A percentile compares a stretch with the other conserved stretches of the same genome.
Conservation (phyloP, 1,139 yeast genomes). For the Geotrichum reessii region DNA sequence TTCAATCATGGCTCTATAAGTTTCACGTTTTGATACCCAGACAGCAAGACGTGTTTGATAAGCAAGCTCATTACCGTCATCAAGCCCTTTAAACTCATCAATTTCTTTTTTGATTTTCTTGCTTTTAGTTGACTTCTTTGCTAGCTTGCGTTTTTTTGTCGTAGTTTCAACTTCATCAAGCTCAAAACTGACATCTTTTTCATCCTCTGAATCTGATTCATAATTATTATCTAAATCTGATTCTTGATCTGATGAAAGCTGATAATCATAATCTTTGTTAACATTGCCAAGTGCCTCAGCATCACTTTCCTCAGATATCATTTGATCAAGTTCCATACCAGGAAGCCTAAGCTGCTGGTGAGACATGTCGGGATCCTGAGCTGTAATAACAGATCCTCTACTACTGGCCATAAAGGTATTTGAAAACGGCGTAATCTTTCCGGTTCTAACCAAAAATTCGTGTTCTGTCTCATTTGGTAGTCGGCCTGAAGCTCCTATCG, state of each 20-base stretch:
- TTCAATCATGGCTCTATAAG: conserved; percentile 24
- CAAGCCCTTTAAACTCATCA: conserved; percentile 46
- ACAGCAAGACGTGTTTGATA: conserved; percentile 53
- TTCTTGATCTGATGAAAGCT: conserved; percentile 18
- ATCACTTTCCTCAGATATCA: conserved; percentile 23
- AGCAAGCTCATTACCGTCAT: conserved; percentile 70
- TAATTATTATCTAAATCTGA: conserved; percentile 25
- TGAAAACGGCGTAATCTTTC: conserved; percentile 93
- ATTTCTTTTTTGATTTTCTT: conserved; percentile 17
- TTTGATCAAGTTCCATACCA: conserved; percentile 36
- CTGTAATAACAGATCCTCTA: conserved; percentile 3
- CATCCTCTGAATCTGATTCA: conserved; percentile 18
- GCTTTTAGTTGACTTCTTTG: conserved; percentile 22
- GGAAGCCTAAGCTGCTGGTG: conserved; percentile 45
- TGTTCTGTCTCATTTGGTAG: conserved; percentile 68
- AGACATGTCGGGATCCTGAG: conserved; percentile 25
- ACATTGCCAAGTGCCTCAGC: conserved; percentile 17
- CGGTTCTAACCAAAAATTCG: conserved; percentile 79
- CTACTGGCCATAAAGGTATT: conserved; percentile 45
- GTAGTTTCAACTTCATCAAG: conserved; percentile 25
- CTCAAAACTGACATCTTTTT: conserved; percentile 29
- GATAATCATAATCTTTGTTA: conserved; percentile 25
- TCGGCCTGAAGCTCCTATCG: conserved; percentile 30
- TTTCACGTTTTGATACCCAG: conserved; percentile 49
- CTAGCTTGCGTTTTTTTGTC: conserved; percentile 19